Conservation (phyloP, 768 basidiomycete species). For the Lyophyllum shimeji region DNA sequence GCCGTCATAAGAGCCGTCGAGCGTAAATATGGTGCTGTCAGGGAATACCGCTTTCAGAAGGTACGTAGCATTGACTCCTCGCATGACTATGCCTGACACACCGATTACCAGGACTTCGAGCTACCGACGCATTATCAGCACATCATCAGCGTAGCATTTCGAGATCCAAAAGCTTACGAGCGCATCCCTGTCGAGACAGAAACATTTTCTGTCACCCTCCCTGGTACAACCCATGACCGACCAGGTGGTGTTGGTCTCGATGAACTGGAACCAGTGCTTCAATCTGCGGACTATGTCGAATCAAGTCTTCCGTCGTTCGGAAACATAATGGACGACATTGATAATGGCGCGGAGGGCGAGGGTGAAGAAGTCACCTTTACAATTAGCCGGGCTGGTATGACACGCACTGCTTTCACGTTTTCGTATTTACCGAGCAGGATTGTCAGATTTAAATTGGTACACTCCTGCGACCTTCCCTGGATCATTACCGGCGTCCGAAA, state of each 20-base stretch:
- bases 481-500: background rate
- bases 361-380: conserved; percentile 17
- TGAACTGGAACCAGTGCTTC: conserved; percentile 29
- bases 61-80: conserved; percentile 27
- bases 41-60: conserved; percentile 40
- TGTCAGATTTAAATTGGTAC: background rate
- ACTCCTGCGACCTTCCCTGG: background rate
- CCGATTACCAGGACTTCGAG: conserved; percentile 44
- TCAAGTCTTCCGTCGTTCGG: conserved; percentile 2
- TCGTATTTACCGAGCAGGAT: background rate
- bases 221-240: conserved; percentile 16
- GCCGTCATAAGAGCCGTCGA: conserved; percentile 56
- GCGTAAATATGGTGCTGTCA: conserved; percentile 48
- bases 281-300: conserved; percentile 14
- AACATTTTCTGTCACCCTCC: conserved; percentile 26
- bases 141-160: conserved; percentile 44
- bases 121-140: conserved; percentile 41
- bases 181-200: conserved; percentile 31
- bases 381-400: conserved; percentile 21
- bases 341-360: background rate
- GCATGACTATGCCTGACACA: background rate
- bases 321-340: conserved; percentile 8
- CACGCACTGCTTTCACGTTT: background rate
- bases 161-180: conserved; percentile 38
- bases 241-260: conserved; percentile 35